These are phyloP conservation scores for Cornus florida DNA, from an alignment of 148 eudicot species.

Conservation along the genomic window DNA sequence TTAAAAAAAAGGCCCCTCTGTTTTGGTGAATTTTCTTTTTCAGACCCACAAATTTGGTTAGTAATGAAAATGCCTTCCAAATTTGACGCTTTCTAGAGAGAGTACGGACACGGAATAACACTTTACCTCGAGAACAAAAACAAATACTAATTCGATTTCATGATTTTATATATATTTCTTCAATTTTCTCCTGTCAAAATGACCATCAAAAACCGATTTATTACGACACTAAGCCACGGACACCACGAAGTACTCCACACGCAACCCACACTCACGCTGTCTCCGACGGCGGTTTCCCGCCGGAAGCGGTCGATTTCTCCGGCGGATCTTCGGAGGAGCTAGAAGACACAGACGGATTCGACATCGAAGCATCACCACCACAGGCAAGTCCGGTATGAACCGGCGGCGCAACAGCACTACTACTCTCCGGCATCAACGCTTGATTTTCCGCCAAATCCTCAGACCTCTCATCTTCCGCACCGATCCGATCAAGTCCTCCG, in stretches of 20 bases:
- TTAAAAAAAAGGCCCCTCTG: slow-evolving; percentile 14
- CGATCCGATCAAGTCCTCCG: slow-evolving; percentile 19
- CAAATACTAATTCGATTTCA: background rate
- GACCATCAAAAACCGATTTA: background rate
- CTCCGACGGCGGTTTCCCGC: slow-evolving; percentile 27
- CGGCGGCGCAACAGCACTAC: background rate
- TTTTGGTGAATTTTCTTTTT: slow-evolving; percentile 27
- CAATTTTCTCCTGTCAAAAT: too few species aligned
- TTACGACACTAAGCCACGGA: slow-evolving; percentile 12
- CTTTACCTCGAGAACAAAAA: background rate
- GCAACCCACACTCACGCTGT: slow-evolving; percentile 59
- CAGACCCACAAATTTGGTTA: slow-evolving; percentile 8
- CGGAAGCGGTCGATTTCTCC: slow-evolving; percentile 32
- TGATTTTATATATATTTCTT: too few species aligned
- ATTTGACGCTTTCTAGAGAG: background rate
- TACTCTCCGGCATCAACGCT: background rate
- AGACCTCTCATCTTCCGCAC: background rate
- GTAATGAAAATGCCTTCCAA: background rate
- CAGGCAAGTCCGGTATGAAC: background rate
- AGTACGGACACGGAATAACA: slow-evolving; percentile 15
- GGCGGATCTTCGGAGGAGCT: slow-evolving; percentile 69
- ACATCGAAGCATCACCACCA: slow-evolving; percentile 6
- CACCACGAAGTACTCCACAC: slow-evolving; percentile 10
- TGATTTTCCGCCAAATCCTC: slow-evolving; percentile 15
- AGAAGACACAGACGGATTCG: slow-evolving; percentile 45